phyloP scores from a whole-genome alignment of 805 yeast genomes.

The Lipomyces mesembrius region DNA sequence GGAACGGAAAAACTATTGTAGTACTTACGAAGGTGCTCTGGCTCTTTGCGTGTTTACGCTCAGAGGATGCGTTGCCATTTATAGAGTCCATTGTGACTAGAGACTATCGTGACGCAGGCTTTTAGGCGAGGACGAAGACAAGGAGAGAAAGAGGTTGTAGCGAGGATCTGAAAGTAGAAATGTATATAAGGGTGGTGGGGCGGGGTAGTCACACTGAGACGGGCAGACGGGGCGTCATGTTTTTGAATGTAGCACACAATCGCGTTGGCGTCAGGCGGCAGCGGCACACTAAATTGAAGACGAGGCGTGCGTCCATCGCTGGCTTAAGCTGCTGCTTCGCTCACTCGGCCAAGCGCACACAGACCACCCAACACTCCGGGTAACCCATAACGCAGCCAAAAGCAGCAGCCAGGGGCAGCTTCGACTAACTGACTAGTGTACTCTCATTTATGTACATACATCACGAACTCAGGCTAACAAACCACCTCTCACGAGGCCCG shows the following conservation, averaged over 20 bases:
- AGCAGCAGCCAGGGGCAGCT: neutral
- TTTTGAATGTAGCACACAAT: neutral
- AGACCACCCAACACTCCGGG: neutral
- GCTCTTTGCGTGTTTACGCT: conserved; percentile 65
- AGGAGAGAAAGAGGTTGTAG: neutral
- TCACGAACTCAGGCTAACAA: no score
- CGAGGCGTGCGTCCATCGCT: neutral
- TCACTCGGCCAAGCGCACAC: no score
- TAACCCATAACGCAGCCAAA: neutral
- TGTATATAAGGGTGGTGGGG: conserved; percentile 31
- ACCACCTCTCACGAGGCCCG: neutral
- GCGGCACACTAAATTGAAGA: neutral
- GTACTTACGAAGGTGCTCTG: conserved; percentile 69
- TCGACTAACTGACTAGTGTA: no score
- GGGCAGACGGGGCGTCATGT: conserved; percentile 4
- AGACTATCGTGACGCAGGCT: neutral
- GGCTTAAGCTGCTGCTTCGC: neutral
- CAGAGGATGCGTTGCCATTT: conserved; percentile 22
- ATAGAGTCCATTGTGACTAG: conserved; percentile 10
- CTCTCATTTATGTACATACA: no score
- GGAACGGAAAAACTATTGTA: neutral
- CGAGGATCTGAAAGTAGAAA: conserved; percentile 35
- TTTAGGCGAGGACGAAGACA: neutral
- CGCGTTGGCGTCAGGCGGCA: neutral
- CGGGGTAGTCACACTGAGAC: conserved; percentile 12